These are phyloP conservation scores for Neospermospora avenae DNA, from an alignment of 2,329 filamentous ascomycete genomes.

Conservation along the genomic window DNA sequence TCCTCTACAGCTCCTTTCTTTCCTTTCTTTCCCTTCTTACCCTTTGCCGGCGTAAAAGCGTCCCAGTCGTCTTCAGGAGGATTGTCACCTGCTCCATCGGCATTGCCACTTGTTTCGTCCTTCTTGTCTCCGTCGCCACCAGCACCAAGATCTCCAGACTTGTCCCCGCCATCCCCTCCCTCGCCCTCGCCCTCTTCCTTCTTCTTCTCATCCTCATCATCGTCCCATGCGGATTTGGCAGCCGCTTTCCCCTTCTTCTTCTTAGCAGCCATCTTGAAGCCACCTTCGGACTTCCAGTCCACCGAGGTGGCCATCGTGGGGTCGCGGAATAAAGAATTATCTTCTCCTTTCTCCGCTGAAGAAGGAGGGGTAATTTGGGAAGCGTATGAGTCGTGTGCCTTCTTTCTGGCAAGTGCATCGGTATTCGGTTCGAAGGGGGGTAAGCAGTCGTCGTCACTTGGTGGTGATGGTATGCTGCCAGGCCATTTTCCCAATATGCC, in stretches of 20 bases:
- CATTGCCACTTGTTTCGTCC: slow-evolving; percentile 37
- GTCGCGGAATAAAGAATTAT: slow-evolving; percentile 42
- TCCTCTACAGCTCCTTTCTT: slow-evolving; percentile 43
- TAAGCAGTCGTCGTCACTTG: slow-evolving; percentile 20
- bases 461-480: slow-evolving; percentile 12
- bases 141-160: slow-evolving; percentile 33
- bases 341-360: slow-evolving; percentile 17
- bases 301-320: slow-evolving; percentile 46
- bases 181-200: slow-evolving; percentile 40
- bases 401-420: slow-evolving; percentile 29
- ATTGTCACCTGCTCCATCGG: slow-evolving; percentile 33
- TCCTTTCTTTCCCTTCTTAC: slow-evolving; percentile 56
- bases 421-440: slow-evolving; percentile 25
- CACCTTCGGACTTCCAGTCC: slow-evolving; percentile 55
- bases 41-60: slow-evolving; percentile 43
- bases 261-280: slow-evolving; percentile 51
- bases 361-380: slow-evolving; percentile 23
- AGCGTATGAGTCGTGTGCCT: slow-evolving; percentile 23
- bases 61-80: slow-evolving; percentile 50
- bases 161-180: slow-evolving; percentile 38
- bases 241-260: slow-evolving; percentile 42
- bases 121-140: slow-evolving; percentile 36
- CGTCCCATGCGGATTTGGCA: slow-evolving; percentile 47
- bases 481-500: slow-evolving; percentile 22
- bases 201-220: slow-evolving; percentile 46